Base-by-base conservation (phyloP, 768 basidiomycete species). In the Agrocybe chaxingu region DNA sequence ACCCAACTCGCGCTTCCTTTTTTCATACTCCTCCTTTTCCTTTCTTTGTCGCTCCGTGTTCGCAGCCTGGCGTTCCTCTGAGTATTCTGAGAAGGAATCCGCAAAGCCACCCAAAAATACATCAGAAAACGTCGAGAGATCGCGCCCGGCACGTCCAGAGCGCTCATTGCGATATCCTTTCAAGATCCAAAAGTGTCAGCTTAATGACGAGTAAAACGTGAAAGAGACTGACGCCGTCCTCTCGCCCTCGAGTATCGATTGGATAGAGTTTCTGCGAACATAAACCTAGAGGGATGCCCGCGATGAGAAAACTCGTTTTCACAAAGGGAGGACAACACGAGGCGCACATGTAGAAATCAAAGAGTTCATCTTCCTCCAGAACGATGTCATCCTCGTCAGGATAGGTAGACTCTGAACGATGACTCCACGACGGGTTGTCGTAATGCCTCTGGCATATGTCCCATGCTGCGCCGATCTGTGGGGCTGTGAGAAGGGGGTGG, bases 391-490 rank as follows among this genome's bases (percentile, higher is more conserved):
- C 63, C 42, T 64, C 62, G 7, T 56, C 52, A n/a, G 57, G 6
- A 48, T 47, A 42, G 45, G 34, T 49, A 43, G 32, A 42, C 24
- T 54, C 54, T 19, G 52, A 53, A 13, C 33, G 51, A 49, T 59
- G 59, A 42, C 62, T 64, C 62, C 58, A 65, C 45, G 57, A 41
- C 13, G 68, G 70, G 52, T 69, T 62, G 55, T 70, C 66, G 51
- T 65, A 70, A 56, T 71, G 71, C 24, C 55, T 56, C 44, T 65
- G 62, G 48, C 64, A 66, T 40, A 67, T 66, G 42, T 66, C 58
- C 66, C 69, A 72, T 1, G 68, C 70, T 32, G 62, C 65, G 48
- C 71, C 65, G 42, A 72, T 67, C 66, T 70, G 48, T 42, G 43
- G 54, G 50, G 51, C 48, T 51, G 55, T 52, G 48, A 42, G 60